Evolutionary conservation across 2,329 filamentous ascomycete species (phyloP).

Genomic region (Diaporthe destruens): DNA sequence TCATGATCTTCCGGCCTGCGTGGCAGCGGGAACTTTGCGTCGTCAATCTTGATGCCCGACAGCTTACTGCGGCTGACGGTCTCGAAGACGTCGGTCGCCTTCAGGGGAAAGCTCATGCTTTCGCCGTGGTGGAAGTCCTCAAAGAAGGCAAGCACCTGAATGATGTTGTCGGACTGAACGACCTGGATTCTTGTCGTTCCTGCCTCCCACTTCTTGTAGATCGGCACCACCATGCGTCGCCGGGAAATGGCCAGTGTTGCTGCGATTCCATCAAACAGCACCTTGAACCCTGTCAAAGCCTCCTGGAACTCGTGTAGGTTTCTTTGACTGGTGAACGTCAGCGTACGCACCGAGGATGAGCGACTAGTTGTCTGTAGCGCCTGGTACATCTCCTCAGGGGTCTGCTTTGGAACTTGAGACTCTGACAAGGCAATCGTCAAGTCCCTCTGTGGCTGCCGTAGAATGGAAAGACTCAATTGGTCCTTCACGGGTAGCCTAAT

Average conservation of each 20-base stretch:
- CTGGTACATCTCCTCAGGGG: slow-evolving; percentile 73
- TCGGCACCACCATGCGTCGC: slow-evolving; percentile 88
- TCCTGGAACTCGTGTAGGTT: slow-evolving; percentile 84
- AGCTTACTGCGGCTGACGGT: slow-evolving; percentile 73
- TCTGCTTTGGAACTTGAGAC: slow-evolving; percentile 71
- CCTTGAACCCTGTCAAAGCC: slow-evolving; percentile 83
- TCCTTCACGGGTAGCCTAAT: slow-evolving; percentile 74
- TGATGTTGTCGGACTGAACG: slow-evolving; percentile 78
- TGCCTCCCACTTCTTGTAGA: slow-evolving; percentile 95
- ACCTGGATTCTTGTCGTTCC: slow-evolving; percentile 84
- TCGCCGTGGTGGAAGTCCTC: slow-evolving; percentile 88
- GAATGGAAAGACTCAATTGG: slow-evolving; percentile 72
- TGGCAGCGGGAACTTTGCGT: slow-evolving; percentile 91
- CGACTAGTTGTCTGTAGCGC: slow-evolving; percentile 70
- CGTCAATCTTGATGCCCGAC: slow-evolving; percentile 81
- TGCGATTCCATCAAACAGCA: slow-evolving; percentile 80
- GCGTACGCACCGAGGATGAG: slow-evolving; percentile 76
- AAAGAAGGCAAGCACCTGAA: slow-evolving; percentile 88
- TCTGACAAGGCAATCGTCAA: slow-evolving; percentile 82
- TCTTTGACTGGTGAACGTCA: slow-evolving; percentile 73
- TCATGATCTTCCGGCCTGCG: slow-evolving; percentile 63
- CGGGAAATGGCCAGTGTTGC: slow-evolving; percentile 84
- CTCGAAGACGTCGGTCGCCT: slow-evolving; percentile 87
- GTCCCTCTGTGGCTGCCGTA: slow-evolving; percentile 81
- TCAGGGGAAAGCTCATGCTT: slow-evolving; percentile 89